Percentiles rank a stretch among this genome's conserved stretches.
Conservation (phyloP, 345 rosid species). For the Syzygium jambos region DNA sequence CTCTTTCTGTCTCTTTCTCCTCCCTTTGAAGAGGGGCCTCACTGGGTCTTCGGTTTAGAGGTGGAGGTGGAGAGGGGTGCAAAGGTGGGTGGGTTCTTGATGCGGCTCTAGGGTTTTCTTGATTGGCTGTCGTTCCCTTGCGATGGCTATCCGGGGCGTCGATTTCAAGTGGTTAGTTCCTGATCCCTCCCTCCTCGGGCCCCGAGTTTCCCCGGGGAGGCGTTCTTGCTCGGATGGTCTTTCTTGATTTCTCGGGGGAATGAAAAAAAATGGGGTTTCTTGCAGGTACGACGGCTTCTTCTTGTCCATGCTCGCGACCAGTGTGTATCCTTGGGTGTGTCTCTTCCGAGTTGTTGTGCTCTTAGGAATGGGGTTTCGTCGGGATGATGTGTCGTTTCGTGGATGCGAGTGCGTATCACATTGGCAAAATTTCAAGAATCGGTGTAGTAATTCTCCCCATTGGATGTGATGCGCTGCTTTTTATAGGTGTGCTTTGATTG, state of each 20-base stretch:
- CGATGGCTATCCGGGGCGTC: constrained; percentile 82
- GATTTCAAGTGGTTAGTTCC: constrained; percentile 88
- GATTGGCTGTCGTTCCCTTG: background rate
- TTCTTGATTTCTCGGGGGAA: background rate
- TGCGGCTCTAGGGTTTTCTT: constrained; percentile 8
- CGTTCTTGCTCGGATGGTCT: background rate
- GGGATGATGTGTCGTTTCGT: background rate
- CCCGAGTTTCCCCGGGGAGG: background rate
- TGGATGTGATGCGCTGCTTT: background rate
- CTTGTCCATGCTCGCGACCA: constrained; percentile 97
- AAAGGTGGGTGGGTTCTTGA: background rate
- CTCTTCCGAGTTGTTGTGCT: background rate
- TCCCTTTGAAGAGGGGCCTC: background rate
- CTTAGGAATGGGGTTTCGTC: background rate
- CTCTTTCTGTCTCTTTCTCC: background rate
- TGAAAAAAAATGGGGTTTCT: background rate
- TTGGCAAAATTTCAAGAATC: background rate
- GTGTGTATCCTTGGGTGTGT: constrained; percentile 72
- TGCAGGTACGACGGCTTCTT: constrained; percentile 99
- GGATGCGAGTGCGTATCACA: background rate
- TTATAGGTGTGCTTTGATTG: background rate
- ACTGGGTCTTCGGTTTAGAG: background rate
- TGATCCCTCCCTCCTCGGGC: background rate
- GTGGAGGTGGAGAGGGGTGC: too few species aligned
- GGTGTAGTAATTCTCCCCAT: background rate